Evolutionary conservation across 163 green algal genomes (phyloP).

Genomic region (Chlorella variabilis): DNA sequence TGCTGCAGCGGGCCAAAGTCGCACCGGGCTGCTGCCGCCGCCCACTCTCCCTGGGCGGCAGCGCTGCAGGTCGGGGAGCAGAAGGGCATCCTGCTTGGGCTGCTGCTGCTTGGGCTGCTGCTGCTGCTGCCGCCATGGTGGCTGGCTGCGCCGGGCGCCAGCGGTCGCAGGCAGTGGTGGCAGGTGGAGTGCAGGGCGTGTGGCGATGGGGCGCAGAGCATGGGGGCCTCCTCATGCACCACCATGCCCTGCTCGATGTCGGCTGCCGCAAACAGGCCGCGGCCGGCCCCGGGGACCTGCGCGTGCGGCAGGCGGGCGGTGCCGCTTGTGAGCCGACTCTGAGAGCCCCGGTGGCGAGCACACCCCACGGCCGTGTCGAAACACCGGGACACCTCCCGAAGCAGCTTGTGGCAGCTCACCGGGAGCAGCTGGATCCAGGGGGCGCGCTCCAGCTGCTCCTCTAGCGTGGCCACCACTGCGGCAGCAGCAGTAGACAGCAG

Average conservation of each 20-base stretch:
- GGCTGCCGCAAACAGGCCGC: conserved; percentile 52
- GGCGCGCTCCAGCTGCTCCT: conserved; percentile 3
- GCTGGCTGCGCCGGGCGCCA: background rate
- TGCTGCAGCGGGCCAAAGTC: conserved; percentile 39
- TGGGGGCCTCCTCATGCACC: conserved; percentile 50
- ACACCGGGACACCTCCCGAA: no score
- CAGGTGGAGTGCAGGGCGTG: conserved; percentile 41
- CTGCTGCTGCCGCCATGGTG: background rate
- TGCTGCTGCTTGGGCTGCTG: background rate
- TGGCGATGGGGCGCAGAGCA: conserved; percentile 41
- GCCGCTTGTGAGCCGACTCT: no score
- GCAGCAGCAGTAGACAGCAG: background rate
- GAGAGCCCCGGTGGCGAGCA: no score
- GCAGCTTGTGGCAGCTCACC: background rate
- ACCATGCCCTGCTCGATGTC: conserved; percentile 43
- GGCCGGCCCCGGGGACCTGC: conserved; percentile 50
- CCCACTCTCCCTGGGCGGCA: background rate
- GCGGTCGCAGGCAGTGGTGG: conserved; percentile 59
- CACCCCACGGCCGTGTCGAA: no score
- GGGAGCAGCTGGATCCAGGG: conserved; percentile 18
- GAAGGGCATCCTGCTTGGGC: background rate
- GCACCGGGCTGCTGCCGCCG: background rate
- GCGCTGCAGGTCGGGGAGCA: conserved; percentile 16
- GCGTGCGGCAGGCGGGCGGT: background rate
- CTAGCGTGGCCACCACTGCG: background rate